A percentile compares a stretch with the other conserved stretches of the same genome.
These are phyloP conservation scores for Trichosanthes cucumerina DNA, from an alignment of 306 rosid species.

Conservation along the genomic window DNA sequence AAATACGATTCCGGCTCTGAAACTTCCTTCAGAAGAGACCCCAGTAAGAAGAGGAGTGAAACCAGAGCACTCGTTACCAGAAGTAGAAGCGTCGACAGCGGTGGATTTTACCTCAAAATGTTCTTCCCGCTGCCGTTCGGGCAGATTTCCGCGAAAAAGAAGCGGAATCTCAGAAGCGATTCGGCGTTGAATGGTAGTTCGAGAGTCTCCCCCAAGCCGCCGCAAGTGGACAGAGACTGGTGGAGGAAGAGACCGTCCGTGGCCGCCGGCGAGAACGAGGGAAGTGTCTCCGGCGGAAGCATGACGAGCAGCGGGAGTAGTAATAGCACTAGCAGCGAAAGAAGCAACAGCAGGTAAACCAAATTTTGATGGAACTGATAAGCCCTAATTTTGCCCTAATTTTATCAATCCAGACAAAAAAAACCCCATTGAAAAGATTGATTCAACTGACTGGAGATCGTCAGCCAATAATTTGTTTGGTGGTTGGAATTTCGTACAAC, in stretches of 20 bases:
- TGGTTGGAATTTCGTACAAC: not conserved
- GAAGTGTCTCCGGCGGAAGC: slow-evolving; percentile 53
- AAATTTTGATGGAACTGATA: not conserved
- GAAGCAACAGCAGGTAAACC: slow-evolving; percentile 14
- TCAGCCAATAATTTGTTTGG: not conserved
- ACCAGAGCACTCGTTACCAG: slow-evolving; percentile 13
- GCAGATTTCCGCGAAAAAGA: slow-evolving; percentile 18
- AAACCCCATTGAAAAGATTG: not conserved
- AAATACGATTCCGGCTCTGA: slow-evolving; percentile 7
- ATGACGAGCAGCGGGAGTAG: slow-evolving; percentile 50
- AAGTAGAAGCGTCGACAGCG: slow-evolving; percentile 29
- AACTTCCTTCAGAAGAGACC: slow-evolving; percentile 10
- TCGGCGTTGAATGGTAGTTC: slow-evolving; percentile 18
- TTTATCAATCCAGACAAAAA: not conserved
- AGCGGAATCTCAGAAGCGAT: slow-evolving; percentile 20
- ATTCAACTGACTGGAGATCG: not conserved
- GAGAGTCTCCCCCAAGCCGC: slow-evolving; percentile 59
- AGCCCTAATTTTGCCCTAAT: not conserved
- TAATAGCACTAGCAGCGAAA: slow-evolving; percentile 28
- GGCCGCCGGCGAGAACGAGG: slow-evolving; percentile 28
- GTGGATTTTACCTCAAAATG: slow-evolving; percentile 71
- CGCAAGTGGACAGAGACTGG: slow-evolving; percentile 59
- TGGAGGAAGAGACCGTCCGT: slow-evolving; percentile 53
- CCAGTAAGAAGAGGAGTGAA: slow-evolving; percentile 16
- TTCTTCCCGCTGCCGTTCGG: slow-evolving; percentile 49